Evolutionary conservation across 352 stramenopile genomes (phyloP), one percentile per base, ranked within the genome.

Genomic region (Pythium periplocum): DNA sequence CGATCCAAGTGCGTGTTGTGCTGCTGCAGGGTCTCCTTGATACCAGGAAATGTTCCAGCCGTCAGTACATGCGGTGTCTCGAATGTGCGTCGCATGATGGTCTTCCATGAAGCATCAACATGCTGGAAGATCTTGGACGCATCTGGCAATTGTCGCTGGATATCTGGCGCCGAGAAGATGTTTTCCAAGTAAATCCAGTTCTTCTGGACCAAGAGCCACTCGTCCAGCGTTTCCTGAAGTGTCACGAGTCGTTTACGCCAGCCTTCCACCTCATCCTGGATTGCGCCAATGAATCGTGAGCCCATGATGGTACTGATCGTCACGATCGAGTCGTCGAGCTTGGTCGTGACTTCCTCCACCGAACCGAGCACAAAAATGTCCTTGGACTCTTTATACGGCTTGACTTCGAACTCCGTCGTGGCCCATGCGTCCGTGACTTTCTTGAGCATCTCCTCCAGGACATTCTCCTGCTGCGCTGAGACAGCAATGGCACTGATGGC

Each of bases 291-390:
- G 59, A 96, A 97, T 6, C 90, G 67, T 3, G 88, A 97, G 5
- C 89, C 87, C 59, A 97, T 78, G 45, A 98, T 95, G 7, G 91
- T 97, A 53, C 87, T 96, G 51, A 97, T 96, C 3, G 86, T 97
- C 2, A 97, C 91, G 36, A 97, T 91, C 4, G 88, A 96, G 52
- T 98, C 93, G 48, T 98, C 93, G 6, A 97, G 71, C 37, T 93
- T 91, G 0, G 76, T 79, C 0, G 90, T 91, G 12, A 97, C 73
- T 4, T 98, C 93, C n/a, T 93, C 88, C 1, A 95, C 82, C 48
- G 90, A 94, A 0, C 92, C 93, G 0, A 98, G 67, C 8, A 98
- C 87, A 48, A 96, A 98, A 4, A 97, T 66, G 45, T 97, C 93
- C 55, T 98, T 98, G 10, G 83, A 78, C 26, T 98, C 92, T 54